Evolutionary conservation across 768 basidiomycete species (phyloP).

Genomic region (Cystobasidium onofrii): DNA sequence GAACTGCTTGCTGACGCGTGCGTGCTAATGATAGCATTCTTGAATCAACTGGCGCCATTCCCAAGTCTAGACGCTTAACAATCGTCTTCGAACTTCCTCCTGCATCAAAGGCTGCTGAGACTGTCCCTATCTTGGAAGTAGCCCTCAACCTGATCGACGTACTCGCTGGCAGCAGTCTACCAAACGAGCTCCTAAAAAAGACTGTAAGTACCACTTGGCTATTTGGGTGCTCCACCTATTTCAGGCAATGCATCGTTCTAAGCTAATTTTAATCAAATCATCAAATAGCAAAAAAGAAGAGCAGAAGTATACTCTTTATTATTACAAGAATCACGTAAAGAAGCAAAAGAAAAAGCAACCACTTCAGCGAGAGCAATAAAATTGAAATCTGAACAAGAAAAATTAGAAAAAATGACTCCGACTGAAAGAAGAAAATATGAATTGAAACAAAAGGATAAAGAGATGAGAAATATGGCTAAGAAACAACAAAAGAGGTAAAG

Average conservation of each 20-base stretch:
- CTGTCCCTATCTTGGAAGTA: slow-evolving; percentile 8
- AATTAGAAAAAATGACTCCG: slow-evolving; percentile 12
- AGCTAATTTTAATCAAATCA: too few relatives aligned
- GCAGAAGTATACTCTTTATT: slow-evolving; percentile 13
- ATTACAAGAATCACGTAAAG: slow-evolving; percentile 12
- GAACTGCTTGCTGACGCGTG: too few relatives aligned
- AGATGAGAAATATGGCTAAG: slow-evolving; percentile 11
- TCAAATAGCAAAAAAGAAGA: slow-evolving; percentile 11
- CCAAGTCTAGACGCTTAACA: slow-evolving; percentile 8
- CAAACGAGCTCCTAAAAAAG: slow-evolving; percentile 14
- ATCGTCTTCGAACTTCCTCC: slow-evolving; percentile 10
- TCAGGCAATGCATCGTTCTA: too few relatives aligned
- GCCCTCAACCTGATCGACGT: slow-evolving; percentile 30
- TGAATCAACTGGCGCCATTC: slow-evolving; percentile 6
- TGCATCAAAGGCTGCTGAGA: neutral
- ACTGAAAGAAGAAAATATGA: slow-evolving; percentile 12
- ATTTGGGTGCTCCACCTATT: too few relatives aligned
- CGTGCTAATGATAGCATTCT: slow-evolving; percentile 4
- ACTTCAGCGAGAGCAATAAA: slow-evolving; percentile 1
- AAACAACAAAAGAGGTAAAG: slow-evolving; percentile 27
- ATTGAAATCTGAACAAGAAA: slow-evolving; percentile 9
- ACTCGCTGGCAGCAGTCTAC: neutral
- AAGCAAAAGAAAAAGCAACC: slow-evolving; percentile 15
- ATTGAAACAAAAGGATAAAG: slow-evolving; percentile 22
- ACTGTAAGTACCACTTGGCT: slow-evolving; percentile 11